Base-by-base conservation (phyloP, 164 flowering plant species). In the Vitis cinerea region DNA sequence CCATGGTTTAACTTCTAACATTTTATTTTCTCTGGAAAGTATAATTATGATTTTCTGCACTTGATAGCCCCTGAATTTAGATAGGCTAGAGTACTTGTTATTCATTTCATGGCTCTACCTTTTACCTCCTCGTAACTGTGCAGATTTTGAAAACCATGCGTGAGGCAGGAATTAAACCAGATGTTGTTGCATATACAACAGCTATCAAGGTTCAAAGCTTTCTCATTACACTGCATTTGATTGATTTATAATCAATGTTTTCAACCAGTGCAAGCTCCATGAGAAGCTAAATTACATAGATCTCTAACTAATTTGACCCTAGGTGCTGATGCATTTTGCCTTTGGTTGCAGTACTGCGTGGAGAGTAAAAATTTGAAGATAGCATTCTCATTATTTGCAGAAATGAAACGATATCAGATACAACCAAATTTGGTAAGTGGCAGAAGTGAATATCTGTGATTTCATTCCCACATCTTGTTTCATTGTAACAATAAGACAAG, bases 181-280 rank as follows among this genome's bases (percentile, higher is more conserved):
- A 94, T 77, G 94, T 91, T 60, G 71, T 94, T 65, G 84, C 97
- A 53, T 94, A 91, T 71, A 90, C 98, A 64, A 83, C 94, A 68
- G 89, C 90, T 53, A 91, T 94, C 58, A 91, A 92, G 97, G 98
- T 94, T 49, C 13, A 57, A 27, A 55, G 13, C 68, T 64, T 66
- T 71, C 23, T 70, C 27, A 8, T 61, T 30, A 17, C 11, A 50
- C 17, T 68, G 16, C 27, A 1, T 44, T 63, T 52, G 67, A 44
- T 64, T 70, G 12, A 44, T 64, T 9, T 19, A 23, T 59, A 23
- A 52, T 61, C 29, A 15, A 23, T 59, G 29, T 44, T 6, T 6
- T 47, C 8, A 23, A 54, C 61, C 50, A 7, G 9, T 51, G 2
- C 27, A 50, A 12, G 19, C 7, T 61, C 70, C 19, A 44, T 52